These are phyloP conservation scores for Aspergillus puulaauensis DNA, from an alignment of 2,329 filamentous ascomycete species.

Conservation along the genomic window DNA sequence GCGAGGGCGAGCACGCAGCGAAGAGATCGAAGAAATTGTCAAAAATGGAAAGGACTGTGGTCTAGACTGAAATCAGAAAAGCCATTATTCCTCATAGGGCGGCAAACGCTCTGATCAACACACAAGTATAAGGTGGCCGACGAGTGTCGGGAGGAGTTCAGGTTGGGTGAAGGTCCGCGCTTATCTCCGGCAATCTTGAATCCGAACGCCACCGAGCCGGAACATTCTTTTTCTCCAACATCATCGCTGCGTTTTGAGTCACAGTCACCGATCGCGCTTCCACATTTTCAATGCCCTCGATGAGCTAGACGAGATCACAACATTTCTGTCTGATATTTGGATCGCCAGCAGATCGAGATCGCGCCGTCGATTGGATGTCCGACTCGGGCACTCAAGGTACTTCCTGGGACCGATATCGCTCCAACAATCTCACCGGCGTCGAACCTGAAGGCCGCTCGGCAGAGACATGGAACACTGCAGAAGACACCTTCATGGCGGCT, in stretches of 20 bases:
- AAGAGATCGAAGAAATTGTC: background rate
- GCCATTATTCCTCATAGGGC: background rate
- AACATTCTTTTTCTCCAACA: slow-evolving; percentile 22
- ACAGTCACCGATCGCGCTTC: background rate
- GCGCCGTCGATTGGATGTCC: slow-evolving; percentile 28
- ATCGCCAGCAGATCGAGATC: background rate
- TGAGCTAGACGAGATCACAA: background rate
- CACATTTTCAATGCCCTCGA: background rate
- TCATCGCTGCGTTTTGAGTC: slow-evolving; percentile 7
- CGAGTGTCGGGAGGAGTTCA: background rate
- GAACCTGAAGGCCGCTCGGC: slow-evolving; percentile 8
- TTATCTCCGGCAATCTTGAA: slow-evolving; percentile 17
- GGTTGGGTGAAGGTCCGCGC: slow-evolving; percentile 1
- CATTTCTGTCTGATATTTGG: background rate
- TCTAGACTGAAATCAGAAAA: background rate
- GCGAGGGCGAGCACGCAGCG: background rate
- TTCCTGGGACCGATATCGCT: slow-evolving; percentile 25
- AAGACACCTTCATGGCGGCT: slow-evolving; percentile 34
- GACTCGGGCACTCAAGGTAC: slow-evolving; percentile 19
- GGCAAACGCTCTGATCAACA: background rate
- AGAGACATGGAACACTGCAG: slow-evolving; percentile 34
- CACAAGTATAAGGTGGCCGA: background rate
- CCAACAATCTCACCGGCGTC: slow-evolving; percentile 14
- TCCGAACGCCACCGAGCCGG: slow-evolving; percentile 25
- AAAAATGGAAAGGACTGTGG: background rate